Evolutionary conservation across 331 rosid genomes (phyloP).

Genomic region (Spiraea crenata): DNA sequence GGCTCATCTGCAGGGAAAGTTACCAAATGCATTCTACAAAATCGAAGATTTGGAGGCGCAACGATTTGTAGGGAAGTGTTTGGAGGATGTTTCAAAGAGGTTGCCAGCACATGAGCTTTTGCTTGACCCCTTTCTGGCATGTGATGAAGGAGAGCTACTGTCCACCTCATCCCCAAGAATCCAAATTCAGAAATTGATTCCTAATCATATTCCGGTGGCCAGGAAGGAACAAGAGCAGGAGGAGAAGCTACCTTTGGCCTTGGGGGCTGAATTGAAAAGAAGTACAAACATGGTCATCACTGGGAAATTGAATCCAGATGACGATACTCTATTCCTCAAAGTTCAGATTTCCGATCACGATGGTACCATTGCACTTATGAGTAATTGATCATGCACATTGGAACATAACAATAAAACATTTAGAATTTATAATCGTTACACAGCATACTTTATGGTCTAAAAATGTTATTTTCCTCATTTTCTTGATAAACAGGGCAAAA

Average conservation of each 20-base stretch:
- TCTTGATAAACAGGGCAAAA: slow-evolving; percentile 38
- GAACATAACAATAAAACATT: not conserved
- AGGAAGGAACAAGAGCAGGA: slow-evolving; percentile 24
- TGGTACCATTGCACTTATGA: slow-evolving; percentile 38
- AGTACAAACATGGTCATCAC: slow-evolving; percentile 65
- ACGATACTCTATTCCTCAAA: slow-evolving; percentile 64
- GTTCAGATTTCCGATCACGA: slow-evolving; percentile 49
- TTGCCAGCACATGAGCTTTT: slow-evolving; percentile 66
- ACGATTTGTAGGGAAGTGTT: slow-evolving; percentile 67
- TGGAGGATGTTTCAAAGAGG: slow-evolving; percentile 61
- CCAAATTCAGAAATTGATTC: slow-evolving; percentile 12
- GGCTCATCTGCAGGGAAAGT: slow-evolving; percentile 54
- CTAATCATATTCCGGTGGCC: not conserved
- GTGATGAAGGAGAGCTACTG: slow-evolving; percentile 26
- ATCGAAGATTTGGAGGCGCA: slow-evolving; percentile 66
- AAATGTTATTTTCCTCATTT: not conserved
- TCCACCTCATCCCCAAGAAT: slow-evolving; percentile 8
- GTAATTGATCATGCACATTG: not conserved
- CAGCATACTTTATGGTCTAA: too few species aligned
- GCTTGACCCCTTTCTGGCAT: slow-evolving; percentile 69
- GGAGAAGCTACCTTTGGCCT: not conserved
- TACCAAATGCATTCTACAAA: slow-evolving; percentile 63
- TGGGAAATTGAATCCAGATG: slow-evolving; percentile 60
- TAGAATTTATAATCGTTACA: too few species aligned
- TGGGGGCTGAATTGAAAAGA: slow-evolving; percentile 30